phyloP scores from a whole-genome alignment of 2,329 filamentous ascomycete genomes.

The Epichloe elymi region DNA sequence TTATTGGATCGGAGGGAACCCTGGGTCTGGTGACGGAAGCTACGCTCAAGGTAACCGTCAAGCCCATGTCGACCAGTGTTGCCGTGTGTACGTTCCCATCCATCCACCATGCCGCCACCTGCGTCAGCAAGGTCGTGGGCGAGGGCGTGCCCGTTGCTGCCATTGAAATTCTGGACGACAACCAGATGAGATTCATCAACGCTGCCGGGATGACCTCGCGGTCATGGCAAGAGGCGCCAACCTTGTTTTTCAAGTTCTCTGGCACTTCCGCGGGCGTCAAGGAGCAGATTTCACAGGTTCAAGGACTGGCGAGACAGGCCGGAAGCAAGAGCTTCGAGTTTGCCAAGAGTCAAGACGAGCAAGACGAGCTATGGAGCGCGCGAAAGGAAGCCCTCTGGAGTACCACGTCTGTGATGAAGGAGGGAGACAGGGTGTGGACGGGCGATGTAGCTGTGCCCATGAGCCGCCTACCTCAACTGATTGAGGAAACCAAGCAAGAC shows the following conservation, averaged over 20 bases:
- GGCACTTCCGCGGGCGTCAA: constrained; percentile 59
- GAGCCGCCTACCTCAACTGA: constrained; percentile 57
- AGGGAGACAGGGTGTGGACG: constrained; percentile 66
- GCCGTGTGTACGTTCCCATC: constrained; percentile 51
- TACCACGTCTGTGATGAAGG: constrained; percentile 53
- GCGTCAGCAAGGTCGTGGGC: constrained; percentile 67
- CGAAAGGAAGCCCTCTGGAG: constrained; percentile 77
- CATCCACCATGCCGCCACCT: constrained; percentile 61
- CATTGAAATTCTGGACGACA: constrained; percentile 85
- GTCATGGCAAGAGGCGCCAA: constrained; percentile 58
- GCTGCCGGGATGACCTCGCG: constrained; percentile 52
- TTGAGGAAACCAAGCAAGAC: constrained; percentile 53
- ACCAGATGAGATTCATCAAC: constrained; percentile 67
- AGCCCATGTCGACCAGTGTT: constrained; percentile 66
- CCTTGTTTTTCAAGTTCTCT: constrained; percentile 74
- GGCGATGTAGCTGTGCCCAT: constrained; percentile 79
- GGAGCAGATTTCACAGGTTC: constrained; percentile 62
- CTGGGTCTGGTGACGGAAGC: constrained; percentile 86
- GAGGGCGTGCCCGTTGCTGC: constrained; percentile 76
- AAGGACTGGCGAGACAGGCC: constrained; percentile 44
- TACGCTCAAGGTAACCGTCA: constrained; percentile 72
- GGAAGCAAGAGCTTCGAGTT: constrained; percentile 66
- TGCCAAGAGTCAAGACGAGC: constrained; percentile 55
- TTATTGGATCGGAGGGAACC: constrained; percentile 85
- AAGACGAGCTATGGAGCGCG: constrained; percentile 68